Base-by-base conservation (phyloP, 306 rosid species). In the Oxytropis ochrocephala region DNA sequence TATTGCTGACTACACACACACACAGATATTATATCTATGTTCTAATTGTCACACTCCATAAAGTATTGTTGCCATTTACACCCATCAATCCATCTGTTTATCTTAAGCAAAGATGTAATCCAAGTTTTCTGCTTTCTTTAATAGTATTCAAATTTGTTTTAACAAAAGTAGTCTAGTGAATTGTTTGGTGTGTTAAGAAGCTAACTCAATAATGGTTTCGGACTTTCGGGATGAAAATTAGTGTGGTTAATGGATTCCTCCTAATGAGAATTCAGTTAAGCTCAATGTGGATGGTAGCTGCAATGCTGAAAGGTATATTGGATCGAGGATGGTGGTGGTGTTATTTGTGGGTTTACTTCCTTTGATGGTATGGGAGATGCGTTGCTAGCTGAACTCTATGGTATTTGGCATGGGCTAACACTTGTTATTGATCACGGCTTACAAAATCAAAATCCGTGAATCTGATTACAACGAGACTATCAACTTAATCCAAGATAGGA, bases 111-210 rank as follows among this genome's bases (percentile, higher is more conserved):
- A 48, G 46, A 48, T 61, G 66, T 56, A 30, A 55, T 29, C 70
- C 70, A 56, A 75, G 61, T 75, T 75, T 70, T 24, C 46, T 18
- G 48, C 52, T 52, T 74, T 68, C 38, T 55, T 41, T 19, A 29
- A 14, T 48, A 19, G 6, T 54, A 11, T 54, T 75, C 41, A 50
- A 41, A 49, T 24, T 64, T 60, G 69, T 38, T 33, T 75, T 18
- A 38, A 41, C 67, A 70, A 62, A 47, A 64, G 54, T 68, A 36
- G 21, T 38, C 35, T 17, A 6, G 42, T 60, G 24, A 36, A 54
- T 75, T 74, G 51, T 62, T 69, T 21, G 16, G 50, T 16, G 29
- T 46, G 42, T 56, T 54, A 35, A 69, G 53, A 36, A 60, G 47
- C 46, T 7, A 53, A 74, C 36, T 62, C 51, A 62, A 32, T 63